Conservation (phyloP, 257 asterid genomes). For the Solanum sejunctum region DNA sequence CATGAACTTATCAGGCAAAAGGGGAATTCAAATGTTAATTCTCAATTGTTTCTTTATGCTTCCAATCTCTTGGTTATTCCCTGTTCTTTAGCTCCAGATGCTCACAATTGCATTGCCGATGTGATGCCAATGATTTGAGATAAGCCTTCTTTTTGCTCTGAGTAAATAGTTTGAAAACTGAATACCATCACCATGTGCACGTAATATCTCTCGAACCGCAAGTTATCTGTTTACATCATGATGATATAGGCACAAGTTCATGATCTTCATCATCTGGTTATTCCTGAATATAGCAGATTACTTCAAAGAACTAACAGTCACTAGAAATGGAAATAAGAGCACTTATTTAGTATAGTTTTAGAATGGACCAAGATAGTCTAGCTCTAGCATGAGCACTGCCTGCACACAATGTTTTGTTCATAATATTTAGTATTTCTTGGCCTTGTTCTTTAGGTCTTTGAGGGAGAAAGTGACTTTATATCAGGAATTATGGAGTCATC, state of each 20-base stretch:
- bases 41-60: not conserved
- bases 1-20: not conserved
- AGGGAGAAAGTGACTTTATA: conserved; percentile 66
- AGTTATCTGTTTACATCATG: not conserved
- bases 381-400: not conserved
- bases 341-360: not conserved
- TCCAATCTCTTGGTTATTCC: not conserved
- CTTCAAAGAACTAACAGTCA: not conserved
- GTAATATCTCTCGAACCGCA: not conserved
- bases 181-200: not conserved
- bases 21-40: not conserved
- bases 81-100: not conserved
- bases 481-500: conserved; percentile 80
- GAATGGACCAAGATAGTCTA: not conserved
- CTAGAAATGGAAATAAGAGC: not conserved
- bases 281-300: not conserved
- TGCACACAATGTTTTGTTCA: not conserved
- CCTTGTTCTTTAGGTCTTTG: conserved; percentile 55
- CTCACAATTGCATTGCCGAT: not conserved
- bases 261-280: not conserved
- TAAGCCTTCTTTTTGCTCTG: not conserved
- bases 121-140: not conserved
- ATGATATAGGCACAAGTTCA: not conserved
- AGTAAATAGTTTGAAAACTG: not conserved
- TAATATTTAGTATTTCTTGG: not conserved